Evolutionary conservation across 345 rosid species (phyloP), one percentile per base, ranked within the genome.

Genomic region (Melastoma malabathricum): DNA sequence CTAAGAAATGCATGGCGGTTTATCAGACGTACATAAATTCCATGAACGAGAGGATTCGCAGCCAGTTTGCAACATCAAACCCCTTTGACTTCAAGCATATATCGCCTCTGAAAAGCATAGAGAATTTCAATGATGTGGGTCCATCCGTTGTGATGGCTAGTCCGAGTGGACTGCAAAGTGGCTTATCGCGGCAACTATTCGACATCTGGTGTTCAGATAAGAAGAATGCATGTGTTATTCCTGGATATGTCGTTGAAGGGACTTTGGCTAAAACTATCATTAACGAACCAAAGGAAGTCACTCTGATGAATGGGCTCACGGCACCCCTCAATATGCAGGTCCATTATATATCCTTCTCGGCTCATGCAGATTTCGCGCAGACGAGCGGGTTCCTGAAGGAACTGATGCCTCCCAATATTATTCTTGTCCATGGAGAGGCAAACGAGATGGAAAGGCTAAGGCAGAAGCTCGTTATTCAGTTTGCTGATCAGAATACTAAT

Each of bases 71-170:
- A 9, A 78, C 64, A 51, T 80, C 98, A 51, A 90, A 90, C 53
- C 96, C 98, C 10, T 90, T 90, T 62, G 80, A 83, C 59, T 90
- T 90, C 77, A 90, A 90, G 74, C 84, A 83, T 63, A 86, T 90
- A 51, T 80, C 84, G 6, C 73, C 88, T 0, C 68, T 90, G 20
- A 86, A 80, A 61, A 86, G 92, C 75, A 90, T 83, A 1, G 98
- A 90, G 17, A 86, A 82, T 58, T 86, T 90, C 57, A 68, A 66
- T 50, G 98, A 86, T 53, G 84, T 86, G 0, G 96, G 98, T 15
- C 94, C 98, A 27, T 86, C 79, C 3, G 96, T 90, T 55, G 96
- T 86, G 34, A 83, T 90, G 98, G 98, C 98, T 43, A 90, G 80
- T 66, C 98, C 96, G 5, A 65, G 94, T 49, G 83, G 92, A 48